Evolutionary conservation across 2,329 filamentous ascomycete species (phyloP).

Genomic region (Fusarium heterosporum): DNA sequence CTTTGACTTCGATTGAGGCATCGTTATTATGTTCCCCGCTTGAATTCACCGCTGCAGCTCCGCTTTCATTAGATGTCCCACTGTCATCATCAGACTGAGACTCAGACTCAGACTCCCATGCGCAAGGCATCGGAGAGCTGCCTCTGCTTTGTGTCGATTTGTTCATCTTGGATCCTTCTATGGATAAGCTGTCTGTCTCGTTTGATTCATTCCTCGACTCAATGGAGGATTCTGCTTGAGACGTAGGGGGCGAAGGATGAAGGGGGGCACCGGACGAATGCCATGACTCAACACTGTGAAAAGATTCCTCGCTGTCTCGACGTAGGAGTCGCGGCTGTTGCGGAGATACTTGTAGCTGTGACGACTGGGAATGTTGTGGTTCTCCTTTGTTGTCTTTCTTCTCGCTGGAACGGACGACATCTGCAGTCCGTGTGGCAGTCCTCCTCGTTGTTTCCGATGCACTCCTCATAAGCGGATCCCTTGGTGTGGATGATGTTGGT

Average conservation of each 20-base stretch:
- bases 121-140: constrained; percentile 28
- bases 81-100: too few relatives aligned
- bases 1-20: background rate
- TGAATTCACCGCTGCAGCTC: constrained; percentile 40
- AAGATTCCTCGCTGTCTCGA: constrained; percentile 59
- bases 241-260: constrained; percentile 59
- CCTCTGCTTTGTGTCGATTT: constrained; percentile 13
- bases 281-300: constrained; percentile 66
- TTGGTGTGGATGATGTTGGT: constrained; percentile 49
- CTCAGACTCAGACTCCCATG: constrained; percentile 44
- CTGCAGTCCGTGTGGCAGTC: background rate
- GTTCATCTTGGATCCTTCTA: constrained; percentile 7
- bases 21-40: background rate
- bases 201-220: constrained; percentile 13
- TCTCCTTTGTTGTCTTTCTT: constrained; percentile 7
- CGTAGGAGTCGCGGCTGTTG: constrained; percentile 26
- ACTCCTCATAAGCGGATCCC: constrained; percentile 7
- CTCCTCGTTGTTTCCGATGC: constrained; percentile 9
- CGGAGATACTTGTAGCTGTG: constrained; percentile 1
- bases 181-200: constrained; percentile 8
- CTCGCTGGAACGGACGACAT: background rate
- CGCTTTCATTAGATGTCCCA: constrained; percentile 46
- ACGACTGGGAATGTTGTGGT: constrained; percentile 5
- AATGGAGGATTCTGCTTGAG: constrained; percentile 55
- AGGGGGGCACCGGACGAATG: constrained; percentile 55